Percentiles rank a stretch among this genome's conserved stretches.
phyloP scores from a whole-genome alignment of 345 rosid genomes.

The Lumnitzera racemosa region DNA sequence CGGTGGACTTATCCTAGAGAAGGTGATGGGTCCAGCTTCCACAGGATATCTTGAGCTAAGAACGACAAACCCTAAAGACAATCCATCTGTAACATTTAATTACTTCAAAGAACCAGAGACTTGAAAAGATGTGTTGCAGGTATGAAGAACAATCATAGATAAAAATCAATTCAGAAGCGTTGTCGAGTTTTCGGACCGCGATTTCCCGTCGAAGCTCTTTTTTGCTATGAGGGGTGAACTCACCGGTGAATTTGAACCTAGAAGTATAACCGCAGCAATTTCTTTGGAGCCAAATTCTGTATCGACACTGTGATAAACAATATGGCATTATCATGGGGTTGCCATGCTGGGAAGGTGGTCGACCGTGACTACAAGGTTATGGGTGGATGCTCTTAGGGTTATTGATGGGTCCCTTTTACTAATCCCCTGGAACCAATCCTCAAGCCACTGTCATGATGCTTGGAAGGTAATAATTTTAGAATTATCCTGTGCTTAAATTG shows the following conservation, averaged over 20 bases:
- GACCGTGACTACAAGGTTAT: constrained; percentile 23
- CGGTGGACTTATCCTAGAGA: constrained; percentile 48
- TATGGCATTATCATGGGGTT: constrained; percentile 49
- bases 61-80: constrained; percentile 41
- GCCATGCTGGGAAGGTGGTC: constrained; percentile 30
- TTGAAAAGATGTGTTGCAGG: constrained; percentile 47
- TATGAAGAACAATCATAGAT: constrained; percentile 31
- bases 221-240: constrained; percentile 22
- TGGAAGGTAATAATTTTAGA: constrained; percentile 20
- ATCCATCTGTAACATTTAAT: constrained; percentile 62
- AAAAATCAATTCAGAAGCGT: constrained; percentile 42
- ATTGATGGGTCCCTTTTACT: constrained; percentile 29
- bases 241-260: constrained; percentile 58
- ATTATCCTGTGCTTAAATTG: too few species aligned
- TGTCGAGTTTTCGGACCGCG: constrained; percentile 40
- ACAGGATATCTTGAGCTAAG: constrained; percentile 51
- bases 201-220: constrained; percentile 27
- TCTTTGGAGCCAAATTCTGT: constrained; percentile 52
- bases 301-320: constrained; percentile 32
- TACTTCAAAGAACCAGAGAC: constrained; percentile 72
- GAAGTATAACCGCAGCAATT: constrained; percentile 20
- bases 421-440: constrained; percentile 36
- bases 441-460: constrained; percentile 50
- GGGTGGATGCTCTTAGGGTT: constrained; percentile 26
- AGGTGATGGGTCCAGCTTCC: constrained; percentile 48